These are phyloP conservation scores for Meyerozyma elateridarum DNA, from an alignment of 1,139 yeast species.

Conservation along the genomic window DNA sequence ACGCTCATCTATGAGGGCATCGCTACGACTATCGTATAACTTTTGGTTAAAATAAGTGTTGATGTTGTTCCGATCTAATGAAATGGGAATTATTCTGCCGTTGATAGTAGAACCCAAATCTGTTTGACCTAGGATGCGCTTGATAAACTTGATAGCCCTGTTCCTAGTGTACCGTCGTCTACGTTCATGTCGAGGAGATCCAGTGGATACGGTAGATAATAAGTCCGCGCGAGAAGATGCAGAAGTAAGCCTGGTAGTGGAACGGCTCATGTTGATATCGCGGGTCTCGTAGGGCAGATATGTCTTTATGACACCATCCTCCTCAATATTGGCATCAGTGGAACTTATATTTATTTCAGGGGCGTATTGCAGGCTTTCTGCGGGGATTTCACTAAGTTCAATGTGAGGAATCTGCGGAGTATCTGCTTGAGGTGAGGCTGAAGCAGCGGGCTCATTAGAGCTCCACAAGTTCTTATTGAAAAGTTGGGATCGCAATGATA, in stretches of 20 bases:
- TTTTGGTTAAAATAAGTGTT: conserved; percentile 26
- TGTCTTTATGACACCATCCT: conserved; percentile 2
- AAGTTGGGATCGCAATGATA: conserved; percentile 69
- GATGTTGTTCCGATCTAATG: conserved; percentile 30
- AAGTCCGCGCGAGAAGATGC: conserved; percentile 12
- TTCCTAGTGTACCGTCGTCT: conserved; percentile 8
- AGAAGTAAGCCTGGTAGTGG: conserved; percentile 27
- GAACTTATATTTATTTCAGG: conserved; percentile 7
- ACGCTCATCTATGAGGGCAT: conserved; percentile 59
- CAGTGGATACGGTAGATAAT: conserved; percentile 7
- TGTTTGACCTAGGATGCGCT: conserved; percentile 39
- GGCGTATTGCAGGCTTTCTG: background rate
- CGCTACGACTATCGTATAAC: conserved; percentile 22
- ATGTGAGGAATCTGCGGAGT: conserved; percentile 7
- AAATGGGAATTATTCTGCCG: conserved; percentile 75
- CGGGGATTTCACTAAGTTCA: conserved; percentile 8
- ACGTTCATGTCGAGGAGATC: conserved; percentile 5
- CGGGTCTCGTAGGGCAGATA: conserved; percentile 14
- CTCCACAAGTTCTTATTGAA: conserved; percentile 47
- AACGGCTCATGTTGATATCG: conserved; percentile 18
- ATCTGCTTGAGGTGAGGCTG: conserved; percentile 6
- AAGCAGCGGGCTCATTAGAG: conserved; percentile 10
- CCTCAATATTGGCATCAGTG: too few relatives aligned
- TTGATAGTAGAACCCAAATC: conserved; percentile 51
- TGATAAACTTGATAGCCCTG: conserved; percentile 17